Evolutionary conservation across 2,329 filamentous ascomycete species (phyloP).

Genomic region (Curvularia spicifera): DNA sequence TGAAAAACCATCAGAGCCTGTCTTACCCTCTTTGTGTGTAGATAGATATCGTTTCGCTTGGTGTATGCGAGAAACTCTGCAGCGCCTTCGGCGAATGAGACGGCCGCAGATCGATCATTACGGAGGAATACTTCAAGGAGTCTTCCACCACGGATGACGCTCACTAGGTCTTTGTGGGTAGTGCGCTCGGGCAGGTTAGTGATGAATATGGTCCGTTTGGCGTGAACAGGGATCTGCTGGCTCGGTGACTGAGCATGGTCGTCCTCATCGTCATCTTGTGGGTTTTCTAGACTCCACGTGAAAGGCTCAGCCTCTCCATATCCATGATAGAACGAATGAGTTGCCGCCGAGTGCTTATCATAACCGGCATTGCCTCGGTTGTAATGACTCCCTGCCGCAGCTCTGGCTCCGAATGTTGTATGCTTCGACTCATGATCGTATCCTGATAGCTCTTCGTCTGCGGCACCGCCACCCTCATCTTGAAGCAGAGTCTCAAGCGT

Average conservation of each 20-base stretch:
- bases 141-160: conserved; percentile 71
- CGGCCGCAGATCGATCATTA: conserved; percentile 64
- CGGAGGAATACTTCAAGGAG: conserved; percentile 73
- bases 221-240: conserved; percentile 32
- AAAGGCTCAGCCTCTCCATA: conserved; percentile 28
- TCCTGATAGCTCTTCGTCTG: conserved; percentile 21
- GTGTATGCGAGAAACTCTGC: conserved; percentile 68
- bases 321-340: conserved; percentile 21
- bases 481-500: conserved; percentile 57
- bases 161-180: conserved; percentile 70
- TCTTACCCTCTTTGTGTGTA: conserved; percentile 71
- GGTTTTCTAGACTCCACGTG: conserved; percentile 14
- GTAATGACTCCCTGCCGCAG: conserved; percentile 17
- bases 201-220: conserved; percentile 67
- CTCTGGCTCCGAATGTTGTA: conserved; percentile 16
- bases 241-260: conserved; percentile 3
- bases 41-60: conserved; percentile 70
- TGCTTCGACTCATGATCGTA: conserved; percentile 27
- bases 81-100: conserved; percentile 72
- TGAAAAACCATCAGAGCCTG: neutral
- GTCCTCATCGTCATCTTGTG: conserved; percentile 19
- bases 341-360: conserved; percentile 20
- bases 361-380: conserved; percentile 20
- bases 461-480: conserved; percentile 30
- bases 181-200: conserved; percentile 66